Base-by-base conservation (phyloP, 306 rosid species). In the Betula pendula region DNA sequence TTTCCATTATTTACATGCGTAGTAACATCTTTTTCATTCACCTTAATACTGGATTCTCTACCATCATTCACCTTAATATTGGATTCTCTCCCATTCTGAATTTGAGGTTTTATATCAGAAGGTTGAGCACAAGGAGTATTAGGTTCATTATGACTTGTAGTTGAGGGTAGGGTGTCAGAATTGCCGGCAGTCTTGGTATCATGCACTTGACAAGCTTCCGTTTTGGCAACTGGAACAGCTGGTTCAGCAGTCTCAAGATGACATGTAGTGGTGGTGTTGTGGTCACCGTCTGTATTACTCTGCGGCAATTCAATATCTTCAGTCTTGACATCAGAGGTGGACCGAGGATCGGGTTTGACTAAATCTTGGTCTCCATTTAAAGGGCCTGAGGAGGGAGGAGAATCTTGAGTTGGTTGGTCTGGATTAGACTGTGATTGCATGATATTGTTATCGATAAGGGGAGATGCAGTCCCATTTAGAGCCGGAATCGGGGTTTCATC, bases 1-100 rank as follows among this genome's bases (percentile, higher is more conserved):
- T 75, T 85, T 60, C 91, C 97, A 51, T 90, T 84, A 58, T 85
- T 88, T 40, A 56, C 80, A 68, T 83, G 89, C 6, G 83, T 78
- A 43, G 80, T 43, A 77, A 88, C 73, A 45, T 72, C 80, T 48
- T 85, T 83, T 82, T 85, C 98, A 67, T 83, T 76, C 47, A 75
- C 80, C 79, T 88, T 79, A 78, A 56, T 72, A 81, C 79, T 78
- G 75, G 73, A 71, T 9, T 44, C 45, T 42, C 45, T 42, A 42
- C 7, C 45, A 42, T 85, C 97, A 67, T 83, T 76, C 45, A 75
- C 79, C 79, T 88, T 81, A 77, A 59, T 74, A 81, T 77, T 77
- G 75, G 75, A 70, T 72, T 84, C 86, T 73, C 56, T 55, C 47
- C 79, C 83, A 77, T 75, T 79, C 69, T 72, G 84, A 58, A 68